Evolutionary conservation across 169 alveolate species (phyloP).

Genomic region (Cryptosporidium viatorum): DNA sequence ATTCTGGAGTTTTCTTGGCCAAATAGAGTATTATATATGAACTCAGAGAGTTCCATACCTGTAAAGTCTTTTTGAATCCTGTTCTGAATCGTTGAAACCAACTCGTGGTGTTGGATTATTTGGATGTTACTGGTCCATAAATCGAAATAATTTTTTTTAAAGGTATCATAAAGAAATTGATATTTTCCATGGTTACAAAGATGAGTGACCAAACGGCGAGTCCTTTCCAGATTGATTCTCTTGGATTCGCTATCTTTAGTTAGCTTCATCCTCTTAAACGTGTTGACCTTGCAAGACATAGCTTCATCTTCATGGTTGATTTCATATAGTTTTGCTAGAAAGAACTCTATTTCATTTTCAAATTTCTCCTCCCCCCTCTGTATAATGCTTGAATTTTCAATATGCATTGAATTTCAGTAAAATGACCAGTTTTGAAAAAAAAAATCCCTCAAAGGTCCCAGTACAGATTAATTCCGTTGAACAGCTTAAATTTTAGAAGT

Average conservation of each 20-base stretch:
- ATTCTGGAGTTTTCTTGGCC: background rate
- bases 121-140: slow-evolving; percentile 25
- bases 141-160: slow-evolving; percentile 20
- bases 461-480: background rate
- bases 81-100: background rate
- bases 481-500: background rate
- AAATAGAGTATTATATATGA: background rate
- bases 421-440: background rate
- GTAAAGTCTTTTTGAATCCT: background rate
- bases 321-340: slow-evolving; percentile 14
- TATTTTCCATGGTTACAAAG: slow-evolving; percentile 52
- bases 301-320: background rate
- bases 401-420: background rate
- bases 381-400: background rate
- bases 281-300: background rate
- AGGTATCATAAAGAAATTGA: slow-evolving; percentile 38
- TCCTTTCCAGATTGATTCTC: slow-evolving; percentile 32
- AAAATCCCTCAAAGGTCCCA: background rate
- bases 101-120: background rate
- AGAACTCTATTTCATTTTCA: slow-evolving; percentile 22
- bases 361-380: slow-evolving; percentile 2
- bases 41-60: background rate
- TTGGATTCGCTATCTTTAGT: background rate
- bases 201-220: slow-evolving; percentile 29
- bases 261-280: slow-evolving; percentile 25